A percentile compares a stretch with the other conserved stretches of the same genome.
Evolutionary conservation across 2,329 filamentous ascomycete genomes (phyloP).

Genomic region (Rosellinia necatrix): DNA sequence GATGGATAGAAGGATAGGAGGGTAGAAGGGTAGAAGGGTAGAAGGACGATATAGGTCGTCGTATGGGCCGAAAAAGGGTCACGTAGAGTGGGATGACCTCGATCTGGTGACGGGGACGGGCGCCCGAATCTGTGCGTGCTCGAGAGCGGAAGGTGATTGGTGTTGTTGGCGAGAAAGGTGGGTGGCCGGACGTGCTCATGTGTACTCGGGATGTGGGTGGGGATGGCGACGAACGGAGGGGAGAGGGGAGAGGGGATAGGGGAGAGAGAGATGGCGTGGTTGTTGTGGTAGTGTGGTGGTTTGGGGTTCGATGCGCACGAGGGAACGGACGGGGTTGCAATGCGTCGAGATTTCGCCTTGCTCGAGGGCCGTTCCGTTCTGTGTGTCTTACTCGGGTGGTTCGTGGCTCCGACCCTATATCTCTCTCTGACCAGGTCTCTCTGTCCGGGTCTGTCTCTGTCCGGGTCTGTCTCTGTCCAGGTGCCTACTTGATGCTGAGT

Average conservation of each 20-base stretch:
- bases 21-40: too few relatives aligned
- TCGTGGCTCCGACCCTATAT: too few relatives aligned
- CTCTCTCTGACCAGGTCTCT: too few relatives aligned
- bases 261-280: background rate
- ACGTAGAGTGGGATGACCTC: background rate
- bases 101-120: conserved; percentile 26
- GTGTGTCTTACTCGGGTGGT: conserved; percentile 34
- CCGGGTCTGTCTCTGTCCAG: too few relatives aligned
- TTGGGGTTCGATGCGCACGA: too few relatives aligned
- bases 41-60: background rate
- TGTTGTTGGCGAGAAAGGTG: conserved; percentile 22
- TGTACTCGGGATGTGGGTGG: conserved; percentile 24
- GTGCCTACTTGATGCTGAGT: too few relatives aligned
- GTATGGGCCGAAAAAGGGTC: background rate
- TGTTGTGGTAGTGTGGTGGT: too few relatives aligned
- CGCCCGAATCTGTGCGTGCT: conserved; percentile 12
- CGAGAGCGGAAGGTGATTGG: conserved; percentile 23
- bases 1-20: too few relatives aligned
- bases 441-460: too few relatives aligned
- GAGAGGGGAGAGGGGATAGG: background rate
- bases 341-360: conserved; percentile 27
- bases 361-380: conserved; percentile 33
- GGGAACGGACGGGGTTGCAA: conserved; percentile 24
- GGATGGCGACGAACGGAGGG: conserved; percentile 3
- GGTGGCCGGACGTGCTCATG: conserved; percentile 17